Conservation (phyloP, 108 stramenopile species). For the Discostella pseudostelligera region DNA sequence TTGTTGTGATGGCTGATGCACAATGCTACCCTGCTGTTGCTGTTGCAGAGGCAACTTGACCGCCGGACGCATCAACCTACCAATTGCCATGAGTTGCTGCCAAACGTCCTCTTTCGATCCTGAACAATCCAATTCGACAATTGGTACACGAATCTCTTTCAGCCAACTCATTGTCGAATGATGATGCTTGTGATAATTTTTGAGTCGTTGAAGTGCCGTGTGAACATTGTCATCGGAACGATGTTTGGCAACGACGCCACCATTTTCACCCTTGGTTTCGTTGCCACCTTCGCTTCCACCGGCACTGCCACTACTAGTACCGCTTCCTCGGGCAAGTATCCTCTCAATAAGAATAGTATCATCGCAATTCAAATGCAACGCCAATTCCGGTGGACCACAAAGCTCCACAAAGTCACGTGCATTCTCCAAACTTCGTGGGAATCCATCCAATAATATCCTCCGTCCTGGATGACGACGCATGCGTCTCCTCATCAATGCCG, state of each 20-base stretch:
- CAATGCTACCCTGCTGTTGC: background rate
- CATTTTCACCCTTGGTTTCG: background rate
- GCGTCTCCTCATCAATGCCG: slow-evolving; percentile 67
- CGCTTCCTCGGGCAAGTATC: slow-evolving; percentile 56
- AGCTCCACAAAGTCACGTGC: slow-evolving; percentile 66
- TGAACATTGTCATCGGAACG: slow-evolving; percentile 78
- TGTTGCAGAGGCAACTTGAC: slow-evolving; percentile 29
- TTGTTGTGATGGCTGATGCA: no score
- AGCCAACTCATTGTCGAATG: slow-evolving; percentile 71
- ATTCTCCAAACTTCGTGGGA: slow-evolving; percentile 78
- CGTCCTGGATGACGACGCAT: slow-evolving; percentile 77
- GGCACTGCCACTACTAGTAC: no score
- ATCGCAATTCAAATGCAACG: slow-evolving; percentile 78
- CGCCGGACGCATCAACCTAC: slow-evolving; percentile 51
- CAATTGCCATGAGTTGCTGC: slow-evolving; percentile 76
- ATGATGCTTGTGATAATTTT: slow-evolving; percentile 77
- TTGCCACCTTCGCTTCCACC: no score
- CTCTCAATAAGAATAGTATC: slow-evolving; percentile 76
- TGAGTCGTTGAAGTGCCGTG: slow-evolving; percentile 71
- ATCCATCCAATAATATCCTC: slow-evolving; percentile 85
- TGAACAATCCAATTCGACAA: slow-evolving; percentile 79
- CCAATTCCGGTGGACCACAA: slow-evolving; percentile 75
- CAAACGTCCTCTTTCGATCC: slow-evolving; percentile 73
- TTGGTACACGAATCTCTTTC: slow-evolving; percentile 68
- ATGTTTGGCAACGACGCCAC: background rate